These are phyloP conservation scores for Beauveria bassiana DNA, from an alignment of 2,329 filamentous ascomycete species.

Conservation along the genomic window DNA sequence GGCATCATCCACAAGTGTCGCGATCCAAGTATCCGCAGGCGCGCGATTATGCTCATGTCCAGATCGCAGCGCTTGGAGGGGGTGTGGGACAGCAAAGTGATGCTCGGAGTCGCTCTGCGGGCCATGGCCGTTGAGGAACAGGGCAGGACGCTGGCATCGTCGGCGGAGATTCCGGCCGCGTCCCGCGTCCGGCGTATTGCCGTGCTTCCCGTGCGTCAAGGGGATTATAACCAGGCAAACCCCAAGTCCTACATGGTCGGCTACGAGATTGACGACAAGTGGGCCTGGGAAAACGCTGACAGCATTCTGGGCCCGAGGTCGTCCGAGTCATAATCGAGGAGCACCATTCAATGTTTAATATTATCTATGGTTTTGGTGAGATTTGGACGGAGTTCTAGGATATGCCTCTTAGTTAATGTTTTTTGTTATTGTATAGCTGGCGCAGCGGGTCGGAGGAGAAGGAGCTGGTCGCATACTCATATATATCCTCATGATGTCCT, in stretches of 20 bases:
- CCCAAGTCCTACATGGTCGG: conserved; percentile 3
- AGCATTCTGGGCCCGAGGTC: neutral
- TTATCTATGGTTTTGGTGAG: too few species aligned
- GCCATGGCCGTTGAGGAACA: conserved; percentile 6
- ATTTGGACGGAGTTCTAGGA: too few species aligned
- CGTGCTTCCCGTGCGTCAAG: neutral
- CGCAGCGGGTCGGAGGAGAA: too few species aligned
- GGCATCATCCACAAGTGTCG: conserved; percentile 7
- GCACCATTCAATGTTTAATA: neutral
- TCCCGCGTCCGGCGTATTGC: conserved; percentile 1
- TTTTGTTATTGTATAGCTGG: too few species aligned
- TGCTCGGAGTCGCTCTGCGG: neutral
- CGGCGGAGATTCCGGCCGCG: conserved; percentile 2
- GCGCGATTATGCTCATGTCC: neutral
- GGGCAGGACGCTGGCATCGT: neutral
- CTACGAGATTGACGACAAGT: neutral
- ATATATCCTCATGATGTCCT: too few species aligned
- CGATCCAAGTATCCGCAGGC: conserved; percentile 7
- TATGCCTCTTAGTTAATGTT: too few species aligned
- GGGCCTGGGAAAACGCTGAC: conserved; percentile 5
- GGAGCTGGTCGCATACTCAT: too few species aligned
- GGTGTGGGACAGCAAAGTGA: conserved; percentile 3
- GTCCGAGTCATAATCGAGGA: neutral
- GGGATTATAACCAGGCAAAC: neutral
- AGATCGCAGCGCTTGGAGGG: neutral